Base-by-base conservation (phyloP, 2,329 filamentous ascomycete genomes). In the Dryadomyces sulphureus region DNA sequence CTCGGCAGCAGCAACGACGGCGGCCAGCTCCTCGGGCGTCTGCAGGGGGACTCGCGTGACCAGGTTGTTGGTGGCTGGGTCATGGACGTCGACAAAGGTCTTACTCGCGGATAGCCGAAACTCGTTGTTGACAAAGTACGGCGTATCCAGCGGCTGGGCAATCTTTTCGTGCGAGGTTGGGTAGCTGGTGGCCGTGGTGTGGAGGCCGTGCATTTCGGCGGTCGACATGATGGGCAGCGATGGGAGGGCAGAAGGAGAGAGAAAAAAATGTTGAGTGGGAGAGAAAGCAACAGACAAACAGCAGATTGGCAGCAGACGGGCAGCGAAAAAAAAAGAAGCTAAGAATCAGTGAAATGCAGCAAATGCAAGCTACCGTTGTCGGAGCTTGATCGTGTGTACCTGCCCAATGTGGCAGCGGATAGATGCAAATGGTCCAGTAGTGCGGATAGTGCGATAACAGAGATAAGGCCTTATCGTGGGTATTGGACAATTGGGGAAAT, bases 41-140 rank as follows among this genome's bases (percentile, higher is more conserved):
- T 79, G 84, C 65, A 89, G 82, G 17, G 84, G 84, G 20, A 90
- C 84, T 45, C 84, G 76, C n/a, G 84, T 90, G 51, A 90, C 81
- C 53, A 89, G 73, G 64, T 87, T 83, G 68, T 89, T 89, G 56
- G 84, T 90, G 43, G 84, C 84, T 19, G 84, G 84, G 63, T 90
- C 84, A 62, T 84, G 68, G 51, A 90, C 67, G 56, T 88, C 82
- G 61, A 89, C 86, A 71, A 79, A 87, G 65, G 79, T 68, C 48
- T 76, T 72, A 24, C 84, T 70, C 55, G 71, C 64, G 17, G 83
- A 88, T 42, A 72, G 64, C 45, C 80, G 66, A 59, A 89, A 87
- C 62, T 82, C 66, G 65, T 90, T 92, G 70, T 90, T 76, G 55
- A 90, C 61, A 61, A 90, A 90, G 68, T 83, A 87, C 22, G 78